Evolutionary conservation across 768 basidiomycete genomes (phyloP), one percentile per base, ranked within the genome.

Genomic region (Mycena pura): DNA sequence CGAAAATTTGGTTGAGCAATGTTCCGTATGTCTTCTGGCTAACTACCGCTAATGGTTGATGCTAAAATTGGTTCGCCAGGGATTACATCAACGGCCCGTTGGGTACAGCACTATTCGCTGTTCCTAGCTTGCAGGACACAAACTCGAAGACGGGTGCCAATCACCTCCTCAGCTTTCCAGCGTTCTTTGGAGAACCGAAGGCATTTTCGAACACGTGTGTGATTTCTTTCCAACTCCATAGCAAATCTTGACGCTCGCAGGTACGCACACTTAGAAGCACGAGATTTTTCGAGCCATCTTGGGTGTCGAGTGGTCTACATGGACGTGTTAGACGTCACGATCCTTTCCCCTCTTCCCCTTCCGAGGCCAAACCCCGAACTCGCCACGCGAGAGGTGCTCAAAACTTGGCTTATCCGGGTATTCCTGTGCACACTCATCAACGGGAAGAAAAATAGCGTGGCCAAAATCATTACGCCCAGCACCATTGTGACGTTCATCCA

Each of bases 401-500:
- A 46, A 3, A 14, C 34, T 2, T 56, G 54, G 54, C 54, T 45
- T 6, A 56, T 24, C n/a, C 43, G 54, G 2, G 17, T 38, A n/a
- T 46, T 56, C n/a, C 34, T 56, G 6, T 45, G 44, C 32, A 56
- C 44, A 0, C 25, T 46, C 0, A 21, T 56, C n/a, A 46, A n/a
- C 34, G 54, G 54, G 8, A 13, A 17, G 14, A 36, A 38, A 13
- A 19, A 10, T 31, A 19, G 3, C 4, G 9, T 38, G n/a, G 32
- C 43, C 6, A 44, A 36, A 28, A 11, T 55, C 17, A 17, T 44
- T 39, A 57, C 68, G 25, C 73, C 74, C 11, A 75, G 73, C 65
- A 77, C 69, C 51, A 64, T 78, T 15, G 70, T 71, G 10, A 69
- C 71, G 6, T 77, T 77, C 66, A 50, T 77, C 45, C 60, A 66